Evolutionary conservation across 257 asterid species (phyloP).

Genomic region (Solanum chiquidenum): DNA sequence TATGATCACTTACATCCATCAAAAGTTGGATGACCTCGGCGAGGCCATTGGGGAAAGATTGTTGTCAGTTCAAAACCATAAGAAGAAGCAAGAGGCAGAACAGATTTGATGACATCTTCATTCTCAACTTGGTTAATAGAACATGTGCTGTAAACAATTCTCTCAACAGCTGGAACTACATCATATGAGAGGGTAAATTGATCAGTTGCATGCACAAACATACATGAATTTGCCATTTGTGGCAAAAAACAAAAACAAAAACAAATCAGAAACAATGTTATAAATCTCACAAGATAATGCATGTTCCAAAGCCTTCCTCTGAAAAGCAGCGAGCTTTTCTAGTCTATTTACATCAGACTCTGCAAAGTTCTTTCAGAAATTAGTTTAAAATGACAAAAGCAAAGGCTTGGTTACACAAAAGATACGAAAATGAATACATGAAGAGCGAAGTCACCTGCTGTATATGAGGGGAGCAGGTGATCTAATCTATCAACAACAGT

Average conservation of each 20-base stretch:
- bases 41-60: conserved; percentile 64
- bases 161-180: conserved; percentile 78
- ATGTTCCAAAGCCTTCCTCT: conserved; percentile 65
- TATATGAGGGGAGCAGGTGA: conserved; percentile 82
- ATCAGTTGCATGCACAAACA: background rate
- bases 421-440: background rate
- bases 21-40: conserved; percentile 79
- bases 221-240: background rate
- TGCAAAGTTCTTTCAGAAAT: conserved; percentile 12
- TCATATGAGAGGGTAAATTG: background rate
- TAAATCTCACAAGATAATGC: conserved; percentile 65
- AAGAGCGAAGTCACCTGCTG: conserved; percentile 32
- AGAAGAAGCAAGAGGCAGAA: conserved; percentile 60
- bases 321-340: conserved; percentile 68
- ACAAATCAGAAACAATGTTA: background rate
- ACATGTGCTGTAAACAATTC: conserved; percentile 89
- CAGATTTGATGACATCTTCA: conserved; percentile 70
- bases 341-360: conserved; percentile 35
- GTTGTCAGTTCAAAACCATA: conserved; percentile 59
- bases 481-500: conserved; percentile 77
- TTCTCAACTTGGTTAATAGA: conserved; percentile 77
- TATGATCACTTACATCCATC: conserved; percentile 51
- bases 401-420: background rate
- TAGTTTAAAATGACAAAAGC: background rate
- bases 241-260: background rate